These are phyloP conservation scores for Pichia sp. DNA, from an alignment of 1,139 yeast species.

Conservation along the genomic window DNA sequence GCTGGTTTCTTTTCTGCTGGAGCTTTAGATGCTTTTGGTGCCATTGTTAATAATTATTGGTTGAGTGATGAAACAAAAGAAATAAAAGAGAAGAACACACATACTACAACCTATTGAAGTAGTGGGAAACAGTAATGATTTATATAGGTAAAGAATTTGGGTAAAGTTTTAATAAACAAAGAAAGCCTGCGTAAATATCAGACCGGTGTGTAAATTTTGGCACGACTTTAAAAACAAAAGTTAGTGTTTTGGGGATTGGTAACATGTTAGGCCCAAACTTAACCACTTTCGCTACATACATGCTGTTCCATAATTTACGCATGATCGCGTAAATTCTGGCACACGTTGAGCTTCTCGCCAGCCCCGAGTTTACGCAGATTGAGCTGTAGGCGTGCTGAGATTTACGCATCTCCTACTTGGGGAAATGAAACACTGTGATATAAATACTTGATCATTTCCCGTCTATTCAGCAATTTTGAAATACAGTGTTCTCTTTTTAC, in stretches of 20 bases:
- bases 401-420: neutral
- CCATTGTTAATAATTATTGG: constrained; percentile 48
- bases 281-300: neutral
- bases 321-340: neutral
- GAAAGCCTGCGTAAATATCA: neutral
- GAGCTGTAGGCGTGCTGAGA: neutral
- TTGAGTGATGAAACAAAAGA: neutral
- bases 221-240: neutral
- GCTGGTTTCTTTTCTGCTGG: constrained; percentile 97
- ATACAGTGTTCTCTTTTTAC: neutral
- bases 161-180: neutral
- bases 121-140: neutral
- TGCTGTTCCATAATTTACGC: neutral
- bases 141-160: neutral
- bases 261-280: neutral
- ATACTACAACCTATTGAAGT: neutral
- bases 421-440: neutral
- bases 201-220: neutral
- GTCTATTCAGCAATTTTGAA: no score
- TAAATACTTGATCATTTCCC: neutral
- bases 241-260: neutral
- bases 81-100: neutral
- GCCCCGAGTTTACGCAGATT: neutral
- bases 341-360: neutral
- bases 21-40: constrained; percentile 97